These are phyloP conservation scores for Asterophora lycoperdoides DNA, from an alignment of 768 basidiomycete genomes.

Conservation along the genomic window DNA sequence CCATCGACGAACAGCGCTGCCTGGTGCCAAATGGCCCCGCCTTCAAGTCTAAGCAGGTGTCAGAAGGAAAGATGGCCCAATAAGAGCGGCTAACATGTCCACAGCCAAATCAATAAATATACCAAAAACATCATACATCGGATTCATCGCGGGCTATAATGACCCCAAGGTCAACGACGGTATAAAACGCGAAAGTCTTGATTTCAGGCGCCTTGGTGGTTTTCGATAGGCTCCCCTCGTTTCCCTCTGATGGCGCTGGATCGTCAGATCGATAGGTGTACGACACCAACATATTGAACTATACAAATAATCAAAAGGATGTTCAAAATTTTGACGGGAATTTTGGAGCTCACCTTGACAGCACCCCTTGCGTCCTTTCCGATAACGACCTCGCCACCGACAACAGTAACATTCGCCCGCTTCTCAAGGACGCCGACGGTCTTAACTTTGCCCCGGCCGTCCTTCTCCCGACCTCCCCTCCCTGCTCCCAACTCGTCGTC, in stretches of 20 bases:
- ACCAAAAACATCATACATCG: conserved; percentile 15
- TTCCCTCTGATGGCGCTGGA: conserved; percentile 59
- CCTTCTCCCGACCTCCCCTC: conserved; percentile 39
- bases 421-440: conserved; percentile 82
- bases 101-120: too few relatives aligned
- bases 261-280: conserved; percentile 96
- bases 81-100: too few relatives aligned
- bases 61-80: not conserved
- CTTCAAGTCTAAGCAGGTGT: not conserved
- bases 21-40: too few relatives aligned
- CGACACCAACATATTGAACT: conserved; percentile 94
- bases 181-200: conserved; percentile 90
- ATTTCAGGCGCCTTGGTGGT: conserved; percentile 58
- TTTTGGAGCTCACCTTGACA: conserved; percentile 58
- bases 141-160: conserved; percentile 60
- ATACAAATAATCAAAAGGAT: conserved; percentile 7
- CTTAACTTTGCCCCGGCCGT: conserved; percentile 46
- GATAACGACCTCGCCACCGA: conserved; percentile 86
- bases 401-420: conserved; percentile 82
- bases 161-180: conserved; percentile 72
- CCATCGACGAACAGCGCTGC: too few relatives aligned
- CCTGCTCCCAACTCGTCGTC: conserved; percentile 34
- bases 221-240: conserved; percentile 41
- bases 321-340: not conserved
- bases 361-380: conserved; percentile 73